phyloP scores from a whole-genome alignment of 1,284 basidiomycete genomes.

The Leccinum pachyderme region DNA sequence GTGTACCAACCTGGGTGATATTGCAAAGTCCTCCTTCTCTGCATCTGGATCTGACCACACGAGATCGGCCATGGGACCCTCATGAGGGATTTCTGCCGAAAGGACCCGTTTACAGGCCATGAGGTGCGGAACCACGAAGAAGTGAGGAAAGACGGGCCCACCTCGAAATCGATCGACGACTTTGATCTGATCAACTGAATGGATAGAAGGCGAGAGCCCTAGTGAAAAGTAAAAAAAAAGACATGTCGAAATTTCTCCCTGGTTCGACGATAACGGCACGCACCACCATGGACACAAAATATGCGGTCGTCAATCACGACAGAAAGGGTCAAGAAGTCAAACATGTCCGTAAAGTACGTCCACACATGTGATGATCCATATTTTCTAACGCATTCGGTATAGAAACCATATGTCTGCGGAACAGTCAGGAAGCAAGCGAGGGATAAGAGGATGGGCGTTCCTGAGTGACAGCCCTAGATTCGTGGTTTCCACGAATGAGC shows the following conservation, averaged over 20 bases:
- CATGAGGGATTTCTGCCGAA: slow-evolving; percentile 90
- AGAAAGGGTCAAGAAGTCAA: slow-evolving; percentile 96
- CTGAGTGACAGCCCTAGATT: slow-evolving; percentile 97
- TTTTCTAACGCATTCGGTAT: slow-evolving; percentile 97
- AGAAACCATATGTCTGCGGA: slow-evolving; percentile 95
- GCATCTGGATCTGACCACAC: slow-evolving; percentile 99
- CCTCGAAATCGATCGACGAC: slow-evolving; percentile 98
- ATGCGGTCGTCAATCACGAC: slow-evolving; percentile 99
- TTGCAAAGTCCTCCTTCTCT: slow-evolving; percentile 99
- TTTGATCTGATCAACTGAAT: slow-evolving; percentile 99
- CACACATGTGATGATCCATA: slow-evolving; percentile 96
- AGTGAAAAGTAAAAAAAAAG: not conserved
- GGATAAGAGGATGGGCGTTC: slow-evolving; percentile 43
- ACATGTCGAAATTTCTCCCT: slow-evolving; percentile 1
- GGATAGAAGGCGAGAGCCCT: slow-evolving; percentile 96
- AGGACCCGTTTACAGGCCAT: slow-evolving; percentile 13
- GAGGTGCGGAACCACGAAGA: slow-evolving; percentile 24
- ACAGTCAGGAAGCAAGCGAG: slow-evolving; percentile 21
- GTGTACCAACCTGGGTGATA: slow-evolving; percentile 82
- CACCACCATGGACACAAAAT: slow-evolving; percentile 98
- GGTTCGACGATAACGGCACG: slow-evolving; percentile 22
- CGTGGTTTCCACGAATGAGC: slow-evolving; percentile 97
- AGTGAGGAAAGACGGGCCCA: slow-evolving; percentile 19
- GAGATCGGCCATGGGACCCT: slow-evolving; percentile 99
- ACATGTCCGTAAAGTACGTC: slow-evolving; percentile 99